Evolutionary conservation across 139 green algal genomes (phyloP).

Genomic region (Desmodesmus armatus): DNA sequence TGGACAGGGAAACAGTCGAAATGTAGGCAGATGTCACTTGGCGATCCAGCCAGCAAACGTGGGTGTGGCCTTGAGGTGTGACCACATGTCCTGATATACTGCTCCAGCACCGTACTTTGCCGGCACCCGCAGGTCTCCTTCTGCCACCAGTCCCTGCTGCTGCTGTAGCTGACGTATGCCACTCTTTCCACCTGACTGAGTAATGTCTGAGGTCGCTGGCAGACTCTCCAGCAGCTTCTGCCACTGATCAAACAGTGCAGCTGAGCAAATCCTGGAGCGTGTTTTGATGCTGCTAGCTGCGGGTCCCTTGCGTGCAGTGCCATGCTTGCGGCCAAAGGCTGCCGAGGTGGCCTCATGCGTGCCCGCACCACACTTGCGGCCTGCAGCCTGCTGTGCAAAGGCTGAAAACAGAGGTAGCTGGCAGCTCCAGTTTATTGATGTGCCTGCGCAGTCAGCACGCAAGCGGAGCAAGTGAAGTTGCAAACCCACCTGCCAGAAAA

Average conservation of each 20-base stretch:
- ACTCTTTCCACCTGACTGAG: no score
- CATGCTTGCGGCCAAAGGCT: conserved; percentile 60
- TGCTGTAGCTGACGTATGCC: no score
- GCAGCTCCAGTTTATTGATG: conserved; percentile 20
- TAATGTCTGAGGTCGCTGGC: no score
- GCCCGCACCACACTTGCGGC: background rate
- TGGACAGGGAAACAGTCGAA: no score
- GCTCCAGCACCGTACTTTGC: no score
- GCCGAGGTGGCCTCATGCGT: conserved; percentile 67
- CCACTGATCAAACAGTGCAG: conserved; percentile 38
- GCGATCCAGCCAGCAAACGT: no score
- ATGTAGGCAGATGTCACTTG: no score
- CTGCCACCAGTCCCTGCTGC: no score
- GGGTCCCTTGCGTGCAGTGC: conserved; percentile 46
- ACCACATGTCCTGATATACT: no score
- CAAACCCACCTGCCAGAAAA: background rate
- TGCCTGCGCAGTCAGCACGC: background rate
- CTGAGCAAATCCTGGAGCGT: conserved; percentile 65
- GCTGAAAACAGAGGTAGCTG: conserved; percentile 5
- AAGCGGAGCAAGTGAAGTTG: no score
- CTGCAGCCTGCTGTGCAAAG: background rate
- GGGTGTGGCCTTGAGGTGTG: no score
- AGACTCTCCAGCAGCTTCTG: conserved; percentile 19
- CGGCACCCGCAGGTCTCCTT: no score
- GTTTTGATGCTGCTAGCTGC: conserved; percentile 25